Evolutionary conservation across 805 yeast genomes (phyloP).

Genomic region (Dipodascus geniculatus): DNA sequence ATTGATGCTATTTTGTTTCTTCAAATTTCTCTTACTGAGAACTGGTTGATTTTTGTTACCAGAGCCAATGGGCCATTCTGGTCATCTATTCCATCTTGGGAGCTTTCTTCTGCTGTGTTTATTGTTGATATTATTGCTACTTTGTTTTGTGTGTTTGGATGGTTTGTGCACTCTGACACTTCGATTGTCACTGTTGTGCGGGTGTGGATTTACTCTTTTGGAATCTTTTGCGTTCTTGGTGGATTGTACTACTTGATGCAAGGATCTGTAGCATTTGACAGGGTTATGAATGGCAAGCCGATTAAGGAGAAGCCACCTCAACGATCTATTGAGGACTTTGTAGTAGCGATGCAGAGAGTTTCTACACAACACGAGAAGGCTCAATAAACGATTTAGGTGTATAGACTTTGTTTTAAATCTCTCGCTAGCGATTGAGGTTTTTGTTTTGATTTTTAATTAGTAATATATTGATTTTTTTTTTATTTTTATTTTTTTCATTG

Average conservation of each 20-base stretch:
- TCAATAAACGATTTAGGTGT: conserved; percentile 11
- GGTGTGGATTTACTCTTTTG: conserved; percentile 92
- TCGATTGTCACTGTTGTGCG: conserved; percentile 91
- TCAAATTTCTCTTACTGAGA: conserved; percentile 90
- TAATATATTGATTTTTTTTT: neutral
- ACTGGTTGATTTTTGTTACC: conserved; percentile 94
- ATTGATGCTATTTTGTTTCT: conserved; percentile 87
- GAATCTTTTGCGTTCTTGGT: conserved; percentile 92
- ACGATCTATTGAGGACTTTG: conserved; percentile 48
- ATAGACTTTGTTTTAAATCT: neutral
- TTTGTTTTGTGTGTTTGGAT: conserved; percentile 85
- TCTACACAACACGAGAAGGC: conserved; percentile 58
- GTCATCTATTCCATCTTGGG: conserved; percentile 95
- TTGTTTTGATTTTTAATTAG: neutral
- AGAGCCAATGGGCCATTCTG: conserved; percentile 98
- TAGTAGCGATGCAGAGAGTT: conserved; percentile 53
- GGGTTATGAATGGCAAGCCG: conserved; percentile 44
- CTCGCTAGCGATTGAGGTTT: conserved; percentile 1
- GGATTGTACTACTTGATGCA: conserved; percentile 95
- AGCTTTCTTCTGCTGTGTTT: conserved; percentile 87
- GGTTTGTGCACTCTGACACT: conserved; percentile 98
- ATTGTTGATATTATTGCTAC: conserved; percentile 86
- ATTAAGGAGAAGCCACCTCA: conserved; percentile 30
- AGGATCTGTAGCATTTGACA: conserved; percentile 36
- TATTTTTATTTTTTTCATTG: neutral